Conservation (phyloP, 1,139 yeast species). For the Scheffersomyces insectosa region DNA sequence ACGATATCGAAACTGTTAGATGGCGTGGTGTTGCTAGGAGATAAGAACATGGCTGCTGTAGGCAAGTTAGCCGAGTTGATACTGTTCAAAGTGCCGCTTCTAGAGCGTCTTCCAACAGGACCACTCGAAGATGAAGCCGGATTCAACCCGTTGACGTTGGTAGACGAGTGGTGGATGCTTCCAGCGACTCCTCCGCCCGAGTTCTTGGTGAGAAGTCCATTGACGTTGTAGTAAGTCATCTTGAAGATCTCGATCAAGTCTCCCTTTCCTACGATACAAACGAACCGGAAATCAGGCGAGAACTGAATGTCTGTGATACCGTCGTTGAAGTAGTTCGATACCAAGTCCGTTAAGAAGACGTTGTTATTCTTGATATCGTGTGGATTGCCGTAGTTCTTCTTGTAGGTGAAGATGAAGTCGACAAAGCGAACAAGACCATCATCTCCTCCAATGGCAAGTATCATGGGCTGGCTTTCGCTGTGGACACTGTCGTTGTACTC, state of each 20-base stretch:
- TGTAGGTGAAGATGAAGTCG: conserved; percentile 37
- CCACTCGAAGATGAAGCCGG: conserved; percentile 2
- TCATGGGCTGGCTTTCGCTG: conserved; percentile 40
- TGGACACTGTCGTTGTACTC: conserved; percentile 2
- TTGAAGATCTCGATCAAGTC: conserved; percentile 59
- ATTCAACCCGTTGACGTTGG: conserved; percentile 12
- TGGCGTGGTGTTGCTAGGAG: conserved; percentile 23
- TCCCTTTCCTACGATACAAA: conserved; percentile 58
- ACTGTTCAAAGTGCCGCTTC: conserved; percentile 43
- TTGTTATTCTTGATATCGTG: conserved; percentile 16
- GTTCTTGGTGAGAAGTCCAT: conserved; percentile 28
- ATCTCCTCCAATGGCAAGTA: conserved; percentile 57
- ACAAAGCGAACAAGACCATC: conserved; percentile 67
- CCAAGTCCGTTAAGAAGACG: conserved; percentile 55
- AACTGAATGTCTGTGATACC: conserved; percentile 60
- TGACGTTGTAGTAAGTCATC: conserved; percentile 41
- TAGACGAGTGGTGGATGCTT: conserved; percentile 15
- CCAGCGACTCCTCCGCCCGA: background rate
- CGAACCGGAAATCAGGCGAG: conserved; percentile 65
- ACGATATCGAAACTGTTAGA: conserved; percentile 23
- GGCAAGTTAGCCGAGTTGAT: conserved; percentile 16
- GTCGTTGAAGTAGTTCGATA: conserved; percentile 65
- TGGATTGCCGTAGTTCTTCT: conserved; percentile 11
- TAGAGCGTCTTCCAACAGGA: conserved; percentile 28
- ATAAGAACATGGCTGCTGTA: conserved; percentile 15